Percentiles rank a stretch among this genome's conserved stretches.
These are phyloP conservation scores for Cinnamomum chago DNA, from an alignment of 164 flowering plant genomes.

Conservation along the genomic window DNA sequence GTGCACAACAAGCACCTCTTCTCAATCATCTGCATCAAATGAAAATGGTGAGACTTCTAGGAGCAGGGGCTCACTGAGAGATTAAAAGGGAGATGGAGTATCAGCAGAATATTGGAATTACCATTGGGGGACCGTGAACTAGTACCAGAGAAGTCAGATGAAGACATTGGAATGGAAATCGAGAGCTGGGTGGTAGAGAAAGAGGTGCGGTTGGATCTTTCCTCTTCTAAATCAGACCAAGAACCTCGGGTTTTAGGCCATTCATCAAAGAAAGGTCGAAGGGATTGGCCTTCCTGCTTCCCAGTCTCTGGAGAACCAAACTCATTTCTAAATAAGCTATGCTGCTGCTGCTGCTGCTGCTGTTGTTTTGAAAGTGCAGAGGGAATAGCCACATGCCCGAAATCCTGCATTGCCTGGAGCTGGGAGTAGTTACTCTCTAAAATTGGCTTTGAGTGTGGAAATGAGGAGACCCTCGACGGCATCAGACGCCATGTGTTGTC, in stretches of 20 bases:
- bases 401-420: conserved; percentile 27
- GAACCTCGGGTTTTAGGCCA: conserved; percentile 78
- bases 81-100: neutral
- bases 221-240: conserved; percentile 73
- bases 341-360: conserved; percentile 29
- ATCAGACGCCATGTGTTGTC: conserved; percentile 59
- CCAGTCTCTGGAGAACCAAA: conserved; percentile 38
- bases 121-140: conserved; percentile 68
- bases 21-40: conserved; percentile 33
- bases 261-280: conserved; percentile 81
- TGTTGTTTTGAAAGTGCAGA: conserved; percentile 22
- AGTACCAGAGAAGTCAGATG: conserved; percentile 58
- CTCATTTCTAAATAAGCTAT: conserved; percentile 52
- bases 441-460: conserved; percentile 40
- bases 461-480: conserved; percentile 49
- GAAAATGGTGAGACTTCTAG: neutral
- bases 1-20: neutral
- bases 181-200: conserved; percentile 87
- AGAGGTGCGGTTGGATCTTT: conserved; percentile 52
- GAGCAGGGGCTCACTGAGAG: neutral
- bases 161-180: conserved; percentile 70
- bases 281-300: conserved; percentile 61
- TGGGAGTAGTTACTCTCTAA: conserved; percentile 47
- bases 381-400: conserved; percentile 22
- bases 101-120: conserved; percentile 19